Conservation (phyloP, 2,329 filamentous ascomycete species). For the Claviceps sorghi region DNA sequence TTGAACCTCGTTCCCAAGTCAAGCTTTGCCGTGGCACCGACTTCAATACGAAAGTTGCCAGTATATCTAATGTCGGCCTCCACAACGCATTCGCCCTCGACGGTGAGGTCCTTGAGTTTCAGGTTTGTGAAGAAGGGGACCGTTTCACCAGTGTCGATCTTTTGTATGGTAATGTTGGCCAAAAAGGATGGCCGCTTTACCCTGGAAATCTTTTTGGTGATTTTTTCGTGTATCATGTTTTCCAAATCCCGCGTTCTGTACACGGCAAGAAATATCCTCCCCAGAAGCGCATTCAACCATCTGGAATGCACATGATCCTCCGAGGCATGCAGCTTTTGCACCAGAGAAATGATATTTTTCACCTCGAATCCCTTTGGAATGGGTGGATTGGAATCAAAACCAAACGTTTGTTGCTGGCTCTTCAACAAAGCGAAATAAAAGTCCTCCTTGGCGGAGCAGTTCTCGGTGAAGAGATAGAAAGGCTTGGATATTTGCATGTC, state of each 20-base stretch:
- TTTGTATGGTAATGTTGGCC: conserved; percentile 66
- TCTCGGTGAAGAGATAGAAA: conserved; percentile 90
- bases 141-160: conserved; percentile 73
- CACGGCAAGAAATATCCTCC: conserved; percentile 72
- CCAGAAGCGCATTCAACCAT: conserved; percentile 87
- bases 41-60: conserved; percentile 77
- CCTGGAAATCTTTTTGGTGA: conserved; percentile 89
- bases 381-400: conserved; percentile 41
- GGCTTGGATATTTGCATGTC: conserved; percentile 54
- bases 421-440: conserved; percentile 89
- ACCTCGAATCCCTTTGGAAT: conserved; percentile 64
- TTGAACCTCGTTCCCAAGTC: conserved; percentile 84
- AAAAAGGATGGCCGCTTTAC: conserved; percentile 88
- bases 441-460: conserved; percentile 92
- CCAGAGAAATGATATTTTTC: conserved; percentile 73
- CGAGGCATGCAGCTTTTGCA: conserved; percentile 80
- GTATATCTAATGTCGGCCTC: conserved; percentile 82
- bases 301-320: conserved; percentile 82
- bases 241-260: conserved; percentile 77
- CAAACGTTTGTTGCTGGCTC: conserved; percentile 60
- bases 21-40: conserved; percentile 84
- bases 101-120: conserved; percentile 71
- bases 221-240: conserved; percentile 64
- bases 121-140: conserved; percentile 84
- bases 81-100: conserved; percentile 78